These are phyloP conservation scores for Quercus lobata DNA, from an alignment of 331 rosid genomes.

Conservation along the genomic window DNA sequence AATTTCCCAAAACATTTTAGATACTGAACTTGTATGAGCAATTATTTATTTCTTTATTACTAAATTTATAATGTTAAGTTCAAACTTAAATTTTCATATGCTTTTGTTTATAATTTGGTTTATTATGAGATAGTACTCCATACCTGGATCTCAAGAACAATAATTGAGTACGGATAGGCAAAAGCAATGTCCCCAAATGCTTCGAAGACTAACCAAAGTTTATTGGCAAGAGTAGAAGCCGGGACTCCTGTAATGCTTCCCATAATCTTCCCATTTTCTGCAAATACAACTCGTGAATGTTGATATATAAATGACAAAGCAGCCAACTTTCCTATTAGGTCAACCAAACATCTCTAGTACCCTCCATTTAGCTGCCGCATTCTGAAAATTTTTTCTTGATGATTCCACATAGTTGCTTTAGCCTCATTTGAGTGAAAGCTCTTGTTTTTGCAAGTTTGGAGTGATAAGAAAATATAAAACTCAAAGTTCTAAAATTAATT, in stretches of 20 bases:
- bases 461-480: not conserved
- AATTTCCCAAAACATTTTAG: slow-evolving; percentile 8
- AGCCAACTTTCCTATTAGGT: not conserved
- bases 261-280: slow-evolving; percentile 66
- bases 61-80: not conserved
- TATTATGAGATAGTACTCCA: not conserved
- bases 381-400: not conserved
- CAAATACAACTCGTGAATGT: slow-evolving; percentile 9
- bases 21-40: not conserved
- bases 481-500: not conserved
- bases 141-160: slow-evolving; percentile 88
- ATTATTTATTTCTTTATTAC: not conserved
- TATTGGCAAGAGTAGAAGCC: slow-evolving; percentile 39
- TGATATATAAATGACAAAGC: not conserved
- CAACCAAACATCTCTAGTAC: not conserved
- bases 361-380: not conserved
- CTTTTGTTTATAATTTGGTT: not conserved
- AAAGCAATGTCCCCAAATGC: slow-evolving; percentile 83
- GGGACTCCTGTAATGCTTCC: slow-evolving; percentile 71
- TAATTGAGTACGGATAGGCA: slow-evolving; percentile 74
- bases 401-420: not conserved
- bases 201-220: slow-evolving; percentile 63
- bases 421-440: not conserved
- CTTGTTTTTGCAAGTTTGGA: not conserved
- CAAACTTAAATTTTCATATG: not conserved